A percentile compares a stretch with the other conserved stretches of the same genome.
Evolutionary conservation across 192 early-diverging fungal species (phyloP).

Genomic region (Coemansia sp.): DNA sequence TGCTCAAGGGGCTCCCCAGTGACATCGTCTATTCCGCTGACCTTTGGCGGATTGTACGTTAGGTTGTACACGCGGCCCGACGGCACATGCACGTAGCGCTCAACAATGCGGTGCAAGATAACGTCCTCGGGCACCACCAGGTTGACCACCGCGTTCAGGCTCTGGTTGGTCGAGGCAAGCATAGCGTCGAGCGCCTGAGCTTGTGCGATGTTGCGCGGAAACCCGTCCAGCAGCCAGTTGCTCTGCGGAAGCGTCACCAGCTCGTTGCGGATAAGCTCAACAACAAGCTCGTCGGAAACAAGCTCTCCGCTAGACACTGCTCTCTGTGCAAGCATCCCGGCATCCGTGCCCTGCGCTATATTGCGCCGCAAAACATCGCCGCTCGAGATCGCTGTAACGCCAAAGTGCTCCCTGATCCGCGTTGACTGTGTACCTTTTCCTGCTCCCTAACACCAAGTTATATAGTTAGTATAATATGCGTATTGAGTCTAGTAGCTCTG

Average conservation of each 20-base stretch:
- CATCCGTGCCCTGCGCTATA: slow-evolving; percentile 69
- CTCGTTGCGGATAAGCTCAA: slow-evolving; percentile 49
- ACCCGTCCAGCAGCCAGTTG: slow-evolving; percentile 89
- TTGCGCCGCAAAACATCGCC: slow-evolving; percentile 87
- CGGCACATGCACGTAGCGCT: slow-evolving; percentile 92
- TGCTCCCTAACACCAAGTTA: slow-evolving; percentile 62
- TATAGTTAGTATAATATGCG: background rate
- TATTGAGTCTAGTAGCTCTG: background rate
- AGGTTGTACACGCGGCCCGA: slow-evolving; percentile 94
- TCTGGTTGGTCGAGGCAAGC: slow-evolving; percentile 54
- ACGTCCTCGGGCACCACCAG: slow-evolving; percentile 90
- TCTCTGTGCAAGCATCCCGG: slow-evolving; percentile 62
- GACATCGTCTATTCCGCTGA: slow-evolving; percentile 80
- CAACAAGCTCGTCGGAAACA: slow-evolving; percentile 50
- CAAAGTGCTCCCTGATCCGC: slow-evolving; percentile 72
- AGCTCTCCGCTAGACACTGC: slow-evolving; percentile 49
- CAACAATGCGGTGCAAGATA: slow-evolving; percentile 89
- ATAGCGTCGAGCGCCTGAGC: slow-evolving; percentile 72
- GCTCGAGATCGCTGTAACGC: slow-evolving; percentile 74
- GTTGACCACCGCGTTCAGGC: slow-evolving; percentile 86
- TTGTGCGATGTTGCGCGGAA: slow-evolving; percentile 86
- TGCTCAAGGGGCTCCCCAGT: slow-evolving; percentile 93
- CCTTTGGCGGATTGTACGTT: slow-evolving; percentile 90
- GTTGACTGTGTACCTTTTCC: slow-evolving; percentile 93
- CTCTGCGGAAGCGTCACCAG: slow-evolving; percentile 35